These are phyloP conservation scores for Candolleomyces efflorescens DNA, from an alignment of 768 basidiomycete species.

Conservation along the genomic window DNA sequence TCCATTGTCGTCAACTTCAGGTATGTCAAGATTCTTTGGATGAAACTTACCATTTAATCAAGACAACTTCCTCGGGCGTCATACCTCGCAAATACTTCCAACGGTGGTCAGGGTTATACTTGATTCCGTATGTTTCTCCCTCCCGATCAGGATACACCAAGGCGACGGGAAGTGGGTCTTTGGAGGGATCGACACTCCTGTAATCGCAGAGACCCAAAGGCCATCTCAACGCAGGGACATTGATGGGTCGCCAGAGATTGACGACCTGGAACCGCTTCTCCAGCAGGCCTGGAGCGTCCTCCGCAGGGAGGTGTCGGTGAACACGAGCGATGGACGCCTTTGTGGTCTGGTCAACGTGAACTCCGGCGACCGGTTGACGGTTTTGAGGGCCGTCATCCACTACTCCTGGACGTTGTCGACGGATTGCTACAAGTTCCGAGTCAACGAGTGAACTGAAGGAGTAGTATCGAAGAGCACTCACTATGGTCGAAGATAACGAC, in stretches of 20 bases:
- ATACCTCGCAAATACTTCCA: slow-evolving; percentile 50
- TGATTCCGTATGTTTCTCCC: slow-evolving; percentile 47
- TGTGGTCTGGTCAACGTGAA: slow-evolving; percentile 38
- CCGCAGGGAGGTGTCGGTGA: slow-evolving; percentile 32
- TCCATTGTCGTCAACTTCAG: not conserved
- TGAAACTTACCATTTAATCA: slow-evolving; percentile 47
- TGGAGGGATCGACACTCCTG: slow-evolving; percentile 31
- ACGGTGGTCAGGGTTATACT: slow-evolving; percentile 39
- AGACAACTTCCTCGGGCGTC: slow-evolving; percentile 42
- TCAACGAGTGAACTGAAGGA: not conserved
- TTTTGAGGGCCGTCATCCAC: slow-evolving; percentile 8
- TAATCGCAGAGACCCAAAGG: slow-evolving; percentile 41
- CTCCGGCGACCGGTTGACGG: slow-evolving; percentile 19
- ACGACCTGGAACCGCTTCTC: slow-evolving; percentile 41
- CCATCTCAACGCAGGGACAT: slow-evolving; percentile 30
- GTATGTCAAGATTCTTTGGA: not conserved
- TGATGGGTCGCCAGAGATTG: slow-evolving; percentile 45
- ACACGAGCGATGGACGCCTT: slow-evolving; percentile 30
- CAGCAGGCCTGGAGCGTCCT: slow-evolving; percentile 30
- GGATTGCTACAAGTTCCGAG: slow-evolving; percentile 8
- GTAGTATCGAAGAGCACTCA: slow-evolving; percentile 22
- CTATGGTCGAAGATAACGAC: slow-evolving; percentile 64
- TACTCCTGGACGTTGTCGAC: slow-evolving; percentile 12
- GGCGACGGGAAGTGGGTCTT: slow-evolving; percentile 39
- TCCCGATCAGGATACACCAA: slow-evolving; percentile 45